Base-by-base conservation (phyloP, 2,329 filamentous ascomycete genomes). In the Colletotrichum shisoi region DNA sequence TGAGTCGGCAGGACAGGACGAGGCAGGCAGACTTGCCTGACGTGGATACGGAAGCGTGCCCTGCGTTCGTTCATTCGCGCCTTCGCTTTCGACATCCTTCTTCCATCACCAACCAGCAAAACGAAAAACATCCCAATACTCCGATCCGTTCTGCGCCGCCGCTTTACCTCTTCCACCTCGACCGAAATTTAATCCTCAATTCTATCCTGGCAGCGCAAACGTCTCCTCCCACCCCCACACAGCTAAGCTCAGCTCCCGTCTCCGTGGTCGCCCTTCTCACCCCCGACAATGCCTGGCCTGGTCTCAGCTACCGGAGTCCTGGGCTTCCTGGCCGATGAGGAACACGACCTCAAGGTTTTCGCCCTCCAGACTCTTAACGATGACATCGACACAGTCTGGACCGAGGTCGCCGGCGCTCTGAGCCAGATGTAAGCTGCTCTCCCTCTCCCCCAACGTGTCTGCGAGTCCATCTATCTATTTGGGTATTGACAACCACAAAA, bases 361-460 rank as follows among this genome's bases (percentile, higher is more conserved):
- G 95, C 95, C 71, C 85, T 99, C 72, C 92, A 97, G 82, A 94
- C 92, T 72, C 87, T 99, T 75, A 97, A 99, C 81, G 91, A 95
- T 74, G 92, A 98, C 76, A 96, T 99, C 74, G 94, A 98, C 79
- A 91, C 94, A 71, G 88, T 99, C 73, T 99, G 95, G 95, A 96
- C 94, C 69, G 95, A 99, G 81, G 94, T 99, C 71, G 94, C 95
- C 60, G 92, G 91, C 64, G 91, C 93, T 67, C 87, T 99, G 75
- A 93, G 91, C 76, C 90, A 97, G 81, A 97, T 99, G 94, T 97
- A 86, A 67, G 78, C 74, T 67, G 56, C 54, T 66, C 27, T 24
- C 40, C 34, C 34, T 27, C 12, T 15, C 11, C 27, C 5, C 15
- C 15, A 46, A 19, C 51, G 12, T 15, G 46, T 9, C 40, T 42